Conservation (phyloP, 192 early-diverging fungal species). For the Martensiomyces pterosporus region DNA sequence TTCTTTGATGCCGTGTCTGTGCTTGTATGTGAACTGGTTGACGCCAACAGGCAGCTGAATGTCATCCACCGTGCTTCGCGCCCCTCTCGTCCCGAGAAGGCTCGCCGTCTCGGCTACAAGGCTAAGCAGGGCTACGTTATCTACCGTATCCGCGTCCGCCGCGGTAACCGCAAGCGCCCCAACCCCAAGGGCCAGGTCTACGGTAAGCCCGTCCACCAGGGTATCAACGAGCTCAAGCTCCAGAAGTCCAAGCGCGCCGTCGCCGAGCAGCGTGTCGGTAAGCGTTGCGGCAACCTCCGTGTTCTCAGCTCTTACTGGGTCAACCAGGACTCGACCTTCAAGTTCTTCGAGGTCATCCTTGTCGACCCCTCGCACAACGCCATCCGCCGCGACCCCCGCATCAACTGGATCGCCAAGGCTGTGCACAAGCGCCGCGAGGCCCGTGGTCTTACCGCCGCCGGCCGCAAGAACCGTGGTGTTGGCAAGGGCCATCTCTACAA, state of each 20-base stretch:
- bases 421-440: conserved; percentile 99
- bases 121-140: conserved; percentile 99
- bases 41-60: conserved; percentile 80
- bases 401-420: conserved; percentile 98
- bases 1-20: not conserved
- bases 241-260: conserved; percentile 89
- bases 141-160: conserved; percentile 98
- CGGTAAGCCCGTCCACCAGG: conserved; percentile 97
- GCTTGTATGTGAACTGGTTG: conserved; percentile 1
- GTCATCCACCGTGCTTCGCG: conserved; percentile 98
- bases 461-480: conserved; percentile 95
- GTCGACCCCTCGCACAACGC: conserved; percentile 98
- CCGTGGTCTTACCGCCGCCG: conserved; percentile 94
- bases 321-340: conserved; percentile 99
- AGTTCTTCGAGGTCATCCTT: conserved; percentile 99
- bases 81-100: conserved; percentile 98
- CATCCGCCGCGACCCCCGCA: conserved; percentile 97
- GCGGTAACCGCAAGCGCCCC: conserved; percentile 97
- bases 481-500: conserved; percentile 96
- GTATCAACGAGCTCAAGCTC: conserved; percentile 99
- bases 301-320: conserved; percentile 99
- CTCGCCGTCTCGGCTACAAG: conserved; percentile 99
- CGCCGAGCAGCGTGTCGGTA: conserved; percentile 97
- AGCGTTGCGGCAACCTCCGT: conserved; percentile 95
- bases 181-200: conserved; percentile 97